phyloP scores from a whole-genome alignment of 2,329 filamentous ascomycete genomes.

The Ophiostoma ips region DNA sequence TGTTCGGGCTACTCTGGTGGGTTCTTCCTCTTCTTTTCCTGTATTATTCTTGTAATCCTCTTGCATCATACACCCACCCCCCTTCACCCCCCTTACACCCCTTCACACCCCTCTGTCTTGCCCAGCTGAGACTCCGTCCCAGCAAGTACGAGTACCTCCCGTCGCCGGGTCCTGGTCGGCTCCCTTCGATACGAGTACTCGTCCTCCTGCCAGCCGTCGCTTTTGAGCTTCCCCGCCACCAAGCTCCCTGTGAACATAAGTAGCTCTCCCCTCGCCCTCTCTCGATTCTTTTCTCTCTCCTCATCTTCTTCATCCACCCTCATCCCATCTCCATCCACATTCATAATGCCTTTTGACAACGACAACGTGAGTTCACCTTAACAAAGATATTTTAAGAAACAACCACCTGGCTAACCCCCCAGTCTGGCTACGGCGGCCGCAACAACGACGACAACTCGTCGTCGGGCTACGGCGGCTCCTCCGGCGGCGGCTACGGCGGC shows the following conservation, averaged over 20 bases:
- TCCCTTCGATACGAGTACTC: no score
- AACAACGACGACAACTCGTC: neutral
- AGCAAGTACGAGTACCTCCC: no score
- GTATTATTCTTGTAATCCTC: no score
- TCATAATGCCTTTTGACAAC: constrained; percentile 12
- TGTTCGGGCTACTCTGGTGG: no score
- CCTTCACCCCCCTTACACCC: no score
- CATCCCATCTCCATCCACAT: neutral
- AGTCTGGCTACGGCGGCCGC: constrained; percentile 15
- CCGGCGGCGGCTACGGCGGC: neutral
- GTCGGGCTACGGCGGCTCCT: neutral
- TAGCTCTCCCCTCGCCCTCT: neutral
- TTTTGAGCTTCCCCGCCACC: constrained; percentile 1
- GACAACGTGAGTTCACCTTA: neutral
- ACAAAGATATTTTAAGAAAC: no score
- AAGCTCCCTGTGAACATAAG: constrained; percentile 5
- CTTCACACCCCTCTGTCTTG: no score
- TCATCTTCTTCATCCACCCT: neutral
- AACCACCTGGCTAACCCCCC: neutral
- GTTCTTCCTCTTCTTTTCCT: no score
- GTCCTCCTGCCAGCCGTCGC: no score
- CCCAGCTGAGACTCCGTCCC: no score
- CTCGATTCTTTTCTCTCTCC: neutral
- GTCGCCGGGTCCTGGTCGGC: no score
- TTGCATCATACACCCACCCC: no score